Base-by-base conservation (phyloP, 148 eudicot species). In the Camellia japonica region DNA sequence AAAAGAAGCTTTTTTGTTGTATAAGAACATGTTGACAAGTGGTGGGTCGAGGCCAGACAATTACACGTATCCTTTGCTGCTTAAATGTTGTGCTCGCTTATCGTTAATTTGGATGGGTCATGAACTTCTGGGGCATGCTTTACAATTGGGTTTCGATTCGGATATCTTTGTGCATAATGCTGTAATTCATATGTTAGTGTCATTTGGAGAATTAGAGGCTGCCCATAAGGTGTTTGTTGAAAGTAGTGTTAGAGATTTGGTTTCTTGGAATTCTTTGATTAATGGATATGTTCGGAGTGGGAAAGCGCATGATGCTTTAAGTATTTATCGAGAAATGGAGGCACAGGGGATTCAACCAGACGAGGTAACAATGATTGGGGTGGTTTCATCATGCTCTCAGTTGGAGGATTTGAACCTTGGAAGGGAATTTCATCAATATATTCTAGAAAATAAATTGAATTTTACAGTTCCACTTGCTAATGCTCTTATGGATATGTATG, bases 321-420 rank as follows among this genome's bases (percentile, higher is more conserved):
- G 44, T 52, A 75, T 91, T 51, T 91, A 78, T 81, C 81, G 77
- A 46, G 92, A 89, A 58, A 89, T 91, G 92, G 61, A 58, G 82
- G 76, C 11, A 60, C 80, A 85, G 44, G 76, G 87, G 19, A 81
- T 89, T 80, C 68, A 54, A 75, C 88, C 91, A 1, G 92, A 91
- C 74, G 90, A 84, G 80, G 85, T 91, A 76, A 91, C 94, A 0
- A 84, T 91, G 92, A 83, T 91, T 79, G 92, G 92, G 62, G 73
- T 87, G 81, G 87, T 89, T 79, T 79, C 90, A 0, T 76, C 86
- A 1, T 87, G 90, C 75, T 86, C 85, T 16, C 92, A 86, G 55
- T 54, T 91, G 5, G 85, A 68, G 85, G 87, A 88, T 81, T 85
- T 89, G 75, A 68, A 64, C 44, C 81, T 63, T 60, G 90, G 94